These are phyloP conservation scores for Chlamydomonas sp. DNA, from an alignment of 139 green algal genomes.

Conservation along the genomic window DNA sequence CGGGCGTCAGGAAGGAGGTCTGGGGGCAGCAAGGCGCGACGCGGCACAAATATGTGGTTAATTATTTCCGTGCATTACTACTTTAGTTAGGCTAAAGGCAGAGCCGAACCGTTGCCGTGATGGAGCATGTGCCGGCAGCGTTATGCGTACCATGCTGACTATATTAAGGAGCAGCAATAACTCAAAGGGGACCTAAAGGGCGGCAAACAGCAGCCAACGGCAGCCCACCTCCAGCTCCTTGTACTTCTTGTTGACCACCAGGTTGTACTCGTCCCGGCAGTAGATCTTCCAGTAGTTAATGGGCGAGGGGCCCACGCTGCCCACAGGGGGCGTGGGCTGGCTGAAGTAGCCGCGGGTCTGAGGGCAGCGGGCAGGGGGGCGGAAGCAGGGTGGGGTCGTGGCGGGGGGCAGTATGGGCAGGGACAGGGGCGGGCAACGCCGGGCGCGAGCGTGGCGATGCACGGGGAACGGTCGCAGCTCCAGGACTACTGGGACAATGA, in stretches of 20 bases:
- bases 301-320: constrained; percentile 40
- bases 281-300: constrained; percentile 67
- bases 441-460: neutral
- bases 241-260: constrained; percentile 57
- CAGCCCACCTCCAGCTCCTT: constrained; percentile 58
- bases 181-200: neutral
- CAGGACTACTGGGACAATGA: no score
- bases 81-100: no score
- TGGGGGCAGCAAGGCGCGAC: neutral
- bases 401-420: neutral
- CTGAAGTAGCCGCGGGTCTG: constrained; percentile 68
- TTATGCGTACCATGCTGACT: constrained; percentile 21
- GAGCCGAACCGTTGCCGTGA: no score
- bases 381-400: neutral
- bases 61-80: no score
- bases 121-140: no score
- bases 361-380: neutral
- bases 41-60: constrained; percentile 9
- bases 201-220: neutral
- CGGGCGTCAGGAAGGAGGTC: constrained; percentile 73
- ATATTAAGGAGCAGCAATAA: neutral
- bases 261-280: constrained; percentile 57
- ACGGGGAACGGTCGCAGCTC: no score
- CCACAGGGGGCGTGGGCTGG: constrained; percentile 44
- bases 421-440: neutral